phyloP scores from a whole-genome alignment of 2,329 filamentous ascomycete species.

The Septoria petroselini region DNA sequence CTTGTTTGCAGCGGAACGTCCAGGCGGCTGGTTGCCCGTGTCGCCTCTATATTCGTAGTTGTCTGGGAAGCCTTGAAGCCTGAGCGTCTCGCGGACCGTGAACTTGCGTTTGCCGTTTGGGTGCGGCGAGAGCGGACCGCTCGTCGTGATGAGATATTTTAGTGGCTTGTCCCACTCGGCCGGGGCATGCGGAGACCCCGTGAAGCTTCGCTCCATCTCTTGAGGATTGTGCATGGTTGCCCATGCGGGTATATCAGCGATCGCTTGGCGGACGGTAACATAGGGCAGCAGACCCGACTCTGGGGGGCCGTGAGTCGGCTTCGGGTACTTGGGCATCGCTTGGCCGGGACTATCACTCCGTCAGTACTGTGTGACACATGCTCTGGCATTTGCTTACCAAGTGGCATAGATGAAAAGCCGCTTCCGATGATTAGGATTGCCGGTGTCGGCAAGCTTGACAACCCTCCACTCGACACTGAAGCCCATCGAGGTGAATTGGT shows the following conservation, averaged over 20 bases:
- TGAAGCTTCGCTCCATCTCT: slow-evolving; percentile 36
- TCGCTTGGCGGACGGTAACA: slow-evolving; percentile 2
- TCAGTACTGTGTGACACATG: slow-evolving; percentile 6
- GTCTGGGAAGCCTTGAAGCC: slow-evolving; percentile 66
- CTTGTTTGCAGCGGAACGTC: slow-evolving; percentile 42
- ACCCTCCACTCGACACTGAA: slow-evolving; percentile 71
- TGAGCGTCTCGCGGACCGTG: slow-evolving; percentile 65
- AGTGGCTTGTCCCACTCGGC: slow-evolving; percentile 43
- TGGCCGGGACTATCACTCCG: slow-evolving; percentile 63
- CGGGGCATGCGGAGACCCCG: slow-evolving; percentile 21
- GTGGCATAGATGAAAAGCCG: slow-evolving; percentile 54
- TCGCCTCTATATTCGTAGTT: slow-evolving; percentile 54
- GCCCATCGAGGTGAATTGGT: slow-evolving; percentile 60
- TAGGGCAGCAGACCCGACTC: slow-evolving; percentile 31
- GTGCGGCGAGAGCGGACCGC: slow-evolving; percentile 62
- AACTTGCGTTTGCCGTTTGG: slow-evolving; percentile 62
- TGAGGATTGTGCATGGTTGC: slow-evolving; percentile 37
- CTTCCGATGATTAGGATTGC: slow-evolving; percentile 49
- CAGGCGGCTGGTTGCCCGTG: slow-evolving; percentile 31
- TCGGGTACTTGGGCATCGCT: slow-evolving; percentile 62
- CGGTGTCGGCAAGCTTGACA: slow-evolving; percentile 50
- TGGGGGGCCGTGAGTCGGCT: slow-evolving; percentile 32
- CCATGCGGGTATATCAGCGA: slow-evolving; percentile 38
- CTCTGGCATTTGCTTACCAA: slow-evolving; percentile 42
- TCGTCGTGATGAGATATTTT: slow-evolving; percentile 61